Conservation (phyloP, 192 early-diverging fungal genomes). For the Backusella australiensis region DNA sequence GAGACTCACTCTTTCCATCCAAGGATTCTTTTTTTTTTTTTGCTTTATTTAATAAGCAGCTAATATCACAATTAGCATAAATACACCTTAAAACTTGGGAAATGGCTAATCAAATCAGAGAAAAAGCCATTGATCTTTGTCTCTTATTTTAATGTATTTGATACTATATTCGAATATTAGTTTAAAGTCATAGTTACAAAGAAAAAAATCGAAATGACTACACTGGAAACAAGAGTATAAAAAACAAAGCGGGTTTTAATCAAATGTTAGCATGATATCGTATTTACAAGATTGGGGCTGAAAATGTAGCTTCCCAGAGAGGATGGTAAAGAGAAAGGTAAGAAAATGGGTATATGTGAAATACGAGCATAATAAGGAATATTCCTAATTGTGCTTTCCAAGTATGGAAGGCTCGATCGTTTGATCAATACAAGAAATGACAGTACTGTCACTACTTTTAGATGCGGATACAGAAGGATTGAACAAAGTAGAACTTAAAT, state of each 20-base stretch:
- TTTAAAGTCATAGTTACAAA: background rate
- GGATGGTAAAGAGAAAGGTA: background rate
- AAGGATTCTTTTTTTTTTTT: too few relatives aligned
- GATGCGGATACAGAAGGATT: background rate
- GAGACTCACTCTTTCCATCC: too few relatives aligned
- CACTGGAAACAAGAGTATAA: background rate
- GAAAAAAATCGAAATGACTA: background rate
- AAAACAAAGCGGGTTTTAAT: background rate
- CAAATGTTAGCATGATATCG: background rate
- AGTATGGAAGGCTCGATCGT: background rate
- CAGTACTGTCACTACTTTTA: background rate
- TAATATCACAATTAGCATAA: too few relatives aligned
- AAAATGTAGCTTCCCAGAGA: background rate
- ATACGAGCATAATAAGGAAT: background rate
- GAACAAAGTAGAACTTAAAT: slow-evolving; percentile 27
- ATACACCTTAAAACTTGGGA: too few relatives aligned
- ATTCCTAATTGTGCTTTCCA: background rate
- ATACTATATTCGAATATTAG: background rate
- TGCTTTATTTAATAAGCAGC: too few relatives aligned
- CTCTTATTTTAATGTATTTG: too few relatives aligned
- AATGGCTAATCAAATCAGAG: too few relatives aligned
- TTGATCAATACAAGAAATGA: background rate
- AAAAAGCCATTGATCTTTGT: too few relatives aligned
- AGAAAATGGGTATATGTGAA: background rate
- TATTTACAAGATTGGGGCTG: background rate